Conservation (phyloP, 2,329 filamentous ascomycete species). For the Neodidymelliopsis sp. region DNA sequence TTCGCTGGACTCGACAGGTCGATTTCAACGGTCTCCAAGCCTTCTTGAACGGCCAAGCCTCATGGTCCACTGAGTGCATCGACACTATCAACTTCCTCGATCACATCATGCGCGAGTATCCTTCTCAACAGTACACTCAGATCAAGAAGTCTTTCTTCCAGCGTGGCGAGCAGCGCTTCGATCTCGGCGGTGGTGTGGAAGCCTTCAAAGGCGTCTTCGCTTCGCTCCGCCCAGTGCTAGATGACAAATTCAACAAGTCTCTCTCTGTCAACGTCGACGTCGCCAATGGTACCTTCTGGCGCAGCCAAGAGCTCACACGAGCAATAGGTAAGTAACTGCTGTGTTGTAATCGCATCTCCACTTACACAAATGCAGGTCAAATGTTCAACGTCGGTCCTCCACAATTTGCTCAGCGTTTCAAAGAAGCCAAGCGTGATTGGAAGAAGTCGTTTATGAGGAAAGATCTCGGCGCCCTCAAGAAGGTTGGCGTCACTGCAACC, state of each 20-base stretch:
- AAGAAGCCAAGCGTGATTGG: constrained; percentile 37
- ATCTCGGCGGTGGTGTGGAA: constrained; percentile 72
- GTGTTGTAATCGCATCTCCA: too few relatives aligned
- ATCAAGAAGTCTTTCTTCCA: constrained; percentile 88
- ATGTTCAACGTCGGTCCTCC: constrained; percentile 37
- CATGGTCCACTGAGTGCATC: constrained; percentile 64
- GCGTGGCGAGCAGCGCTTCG: constrained; percentile 54
- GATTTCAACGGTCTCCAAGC: constrained; percentile 69
- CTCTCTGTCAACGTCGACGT: constrained; percentile 90
- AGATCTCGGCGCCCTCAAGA: constrained; percentile 53
- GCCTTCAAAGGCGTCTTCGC: constrained; percentile 91
- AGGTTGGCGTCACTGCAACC: constrained; percentile 50
- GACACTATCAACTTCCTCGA: constrained; percentile 91
- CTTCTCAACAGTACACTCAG: constrained; percentile 69
- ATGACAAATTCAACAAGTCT: constrained; percentile 59
- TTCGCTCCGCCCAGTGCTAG: constrained; percentile 77
- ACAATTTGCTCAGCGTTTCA: constrained; percentile 24
- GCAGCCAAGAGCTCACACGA: constrained; percentile 45
- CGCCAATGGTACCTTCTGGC: constrained; percentile 91
- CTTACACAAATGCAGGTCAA: constrained; percentile 42
- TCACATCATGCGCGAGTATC: constrained; percentile 83
- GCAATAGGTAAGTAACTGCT: too few relatives aligned
- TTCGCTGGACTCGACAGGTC: constrained; percentile 72
- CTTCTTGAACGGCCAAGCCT: constrained; percentile 69
- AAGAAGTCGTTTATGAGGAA: constrained; percentile 35